A percentile compares a stretch with the other conserved stretches of the same genome.
These are phyloP conservation scores for Nicotiana noctiflora DNA, from an alignment of 257 asterid genomes.

Conservation along the genomic window DNA sequence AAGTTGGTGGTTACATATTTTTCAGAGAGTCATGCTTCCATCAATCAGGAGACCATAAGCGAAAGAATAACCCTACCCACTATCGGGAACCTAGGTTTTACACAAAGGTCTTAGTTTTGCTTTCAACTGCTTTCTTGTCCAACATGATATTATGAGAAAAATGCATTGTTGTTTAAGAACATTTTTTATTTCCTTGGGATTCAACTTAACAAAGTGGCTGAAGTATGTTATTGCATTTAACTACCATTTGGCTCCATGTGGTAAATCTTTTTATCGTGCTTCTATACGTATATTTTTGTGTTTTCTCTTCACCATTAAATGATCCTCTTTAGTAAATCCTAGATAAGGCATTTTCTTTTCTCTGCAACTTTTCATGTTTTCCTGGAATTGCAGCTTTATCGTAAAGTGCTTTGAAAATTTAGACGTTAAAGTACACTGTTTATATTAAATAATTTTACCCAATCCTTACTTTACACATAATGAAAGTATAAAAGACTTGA, in stretches of 20 bases:
- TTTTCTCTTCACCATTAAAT: not conserved
- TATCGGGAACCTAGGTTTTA: slow-evolving; percentile 94
- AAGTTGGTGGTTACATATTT: slow-evolving; percentile 87
- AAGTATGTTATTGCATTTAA: not conserved
- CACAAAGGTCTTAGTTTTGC: slow-evolving; percentile 54
- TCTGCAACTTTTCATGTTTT: not conserved
- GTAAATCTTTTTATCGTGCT: not conserved
- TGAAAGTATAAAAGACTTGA: not conserved
- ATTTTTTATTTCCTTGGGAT: not conserved
- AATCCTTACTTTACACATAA: not conserved
- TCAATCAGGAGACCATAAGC: slow-evolving; percentile 90
- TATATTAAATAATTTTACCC: not conserved
- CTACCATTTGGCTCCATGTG: not conserved
- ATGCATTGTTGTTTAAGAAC: not conserved
- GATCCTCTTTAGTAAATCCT: not conserved
- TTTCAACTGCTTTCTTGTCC: slow-evolving; percentile 2
- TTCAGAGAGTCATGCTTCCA: slow-evolving; percentile 98
- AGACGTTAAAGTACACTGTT: not conserved
- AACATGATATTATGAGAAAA: not conserved
- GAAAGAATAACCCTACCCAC: slow-evolving; percentile 84
- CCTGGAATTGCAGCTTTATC: not conserved
- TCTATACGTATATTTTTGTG: not conserved
- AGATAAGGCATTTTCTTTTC: not conserved
- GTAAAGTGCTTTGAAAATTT: not conserved
- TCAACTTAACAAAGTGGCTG: not conserved